Conservation (phyloP, 805 yeast species). For the Kuraishia capsulata region DNA sequence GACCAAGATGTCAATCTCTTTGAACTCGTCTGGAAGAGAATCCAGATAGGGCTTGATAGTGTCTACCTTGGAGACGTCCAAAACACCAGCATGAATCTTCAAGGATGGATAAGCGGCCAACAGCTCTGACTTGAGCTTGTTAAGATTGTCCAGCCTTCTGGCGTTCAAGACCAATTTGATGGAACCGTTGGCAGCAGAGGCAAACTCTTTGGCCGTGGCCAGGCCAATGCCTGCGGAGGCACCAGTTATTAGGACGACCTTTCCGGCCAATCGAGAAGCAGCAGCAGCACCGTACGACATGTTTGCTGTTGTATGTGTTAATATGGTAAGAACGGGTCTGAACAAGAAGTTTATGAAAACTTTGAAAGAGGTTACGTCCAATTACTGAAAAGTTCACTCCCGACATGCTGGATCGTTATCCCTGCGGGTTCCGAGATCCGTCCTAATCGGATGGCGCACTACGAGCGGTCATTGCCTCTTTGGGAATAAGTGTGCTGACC, state of each 20-base stretch:
- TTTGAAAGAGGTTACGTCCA: too few relatives aligned
- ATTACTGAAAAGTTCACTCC: too few relatives aligned
- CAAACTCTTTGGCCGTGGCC: conserved; percentile 84
- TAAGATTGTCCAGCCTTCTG: conserved; percentile 39
- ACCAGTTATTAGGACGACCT: conserved; percentile 83
- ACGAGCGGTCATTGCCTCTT: too few relatives aligned
- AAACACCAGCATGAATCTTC: conserved; percentile 21
- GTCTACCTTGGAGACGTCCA: conserved; percentile 32
- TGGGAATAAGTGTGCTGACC: too few relatives aligned
- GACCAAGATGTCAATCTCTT: conserved; percentile 54
- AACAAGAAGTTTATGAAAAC: too few relatives aligned
- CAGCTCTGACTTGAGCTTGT: conserved; percentile 28
- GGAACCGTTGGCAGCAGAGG: conserved; percentile 47
- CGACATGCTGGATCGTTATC: too few relatives aligned
- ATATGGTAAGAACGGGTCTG: too few relatives aligned
- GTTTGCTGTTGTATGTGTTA: too few relatives aligned
- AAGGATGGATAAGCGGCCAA: conserved; percentile 22
- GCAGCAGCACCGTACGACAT: conserved; percentile 70
- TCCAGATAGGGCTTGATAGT: conserved; percentile 36
- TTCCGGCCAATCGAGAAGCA: conserved; percentile 71
- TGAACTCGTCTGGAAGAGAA: conserved; percentile 34
- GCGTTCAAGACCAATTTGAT: conserved; percentile 43
- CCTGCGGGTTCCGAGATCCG: too few relatives aligned
- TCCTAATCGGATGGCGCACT: too few relatives aligned
- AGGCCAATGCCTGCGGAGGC: conserved; percentile 95